phyloP scores from a whole-genome alignment of 257 asterid species.

The Solanum arcanum region DNA sequence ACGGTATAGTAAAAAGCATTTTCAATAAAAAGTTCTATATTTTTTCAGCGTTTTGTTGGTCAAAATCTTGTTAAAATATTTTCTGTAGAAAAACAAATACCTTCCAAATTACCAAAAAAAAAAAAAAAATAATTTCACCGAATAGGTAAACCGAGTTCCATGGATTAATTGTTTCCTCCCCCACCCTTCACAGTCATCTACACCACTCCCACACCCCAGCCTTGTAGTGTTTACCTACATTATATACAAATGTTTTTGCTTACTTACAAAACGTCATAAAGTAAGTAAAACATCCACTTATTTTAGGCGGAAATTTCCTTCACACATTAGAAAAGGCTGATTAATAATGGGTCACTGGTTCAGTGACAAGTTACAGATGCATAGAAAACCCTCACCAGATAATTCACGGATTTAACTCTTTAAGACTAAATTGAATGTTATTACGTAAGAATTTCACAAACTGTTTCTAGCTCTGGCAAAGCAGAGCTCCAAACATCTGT shows the following conservation, averaged over 20 bases:
- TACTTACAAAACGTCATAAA: too few species aligned
- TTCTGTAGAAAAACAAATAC: neutral
- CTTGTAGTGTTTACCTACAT: neutral
- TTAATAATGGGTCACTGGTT: too few species aligned
- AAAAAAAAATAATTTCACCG: neutral
- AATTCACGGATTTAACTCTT: neutral
- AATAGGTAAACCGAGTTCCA: neutral
- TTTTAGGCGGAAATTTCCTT: too few species aligned
- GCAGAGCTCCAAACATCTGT: neutral
- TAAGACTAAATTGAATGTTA: neutral
- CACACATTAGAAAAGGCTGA: too few species aligned
- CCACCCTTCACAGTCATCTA: neutral
- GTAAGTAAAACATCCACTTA: too few species aligned
- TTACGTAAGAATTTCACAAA: neutral
- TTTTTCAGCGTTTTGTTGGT: neutral
- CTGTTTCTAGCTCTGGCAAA: neutral
- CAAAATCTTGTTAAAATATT: neutral
- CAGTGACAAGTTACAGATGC: too few species aligned
- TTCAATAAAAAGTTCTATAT: neutral
- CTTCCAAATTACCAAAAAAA: neutral
- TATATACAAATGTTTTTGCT: too few species aligned
- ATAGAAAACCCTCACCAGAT: too few species aligned
- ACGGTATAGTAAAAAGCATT: neutral
- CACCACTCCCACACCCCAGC: neutral
- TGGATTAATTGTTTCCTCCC: neutral